Evolutionary conservation across 768 basidiomycete species (phyloP).

Genomic region (Polyporus arcularius): DNA sequence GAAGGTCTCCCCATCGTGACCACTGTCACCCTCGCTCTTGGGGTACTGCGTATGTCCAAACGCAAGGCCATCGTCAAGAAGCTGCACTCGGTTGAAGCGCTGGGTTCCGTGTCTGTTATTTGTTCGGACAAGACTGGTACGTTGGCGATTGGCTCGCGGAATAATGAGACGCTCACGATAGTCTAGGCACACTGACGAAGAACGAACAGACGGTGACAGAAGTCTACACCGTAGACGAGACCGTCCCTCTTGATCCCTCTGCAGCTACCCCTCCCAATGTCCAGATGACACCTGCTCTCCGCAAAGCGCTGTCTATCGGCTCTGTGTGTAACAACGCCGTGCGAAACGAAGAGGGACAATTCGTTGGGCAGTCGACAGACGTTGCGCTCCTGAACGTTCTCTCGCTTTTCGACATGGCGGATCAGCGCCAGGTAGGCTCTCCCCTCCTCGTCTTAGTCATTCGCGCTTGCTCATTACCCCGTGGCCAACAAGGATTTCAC

Average conservation of each 20-base stretch:
- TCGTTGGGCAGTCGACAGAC: slow-evolving; percentile 89
- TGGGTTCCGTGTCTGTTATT: slow-evolving; percentile 95
- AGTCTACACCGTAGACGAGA: slow-evolving; percentile 85
- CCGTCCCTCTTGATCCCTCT: slow-evolving; percentile 61
- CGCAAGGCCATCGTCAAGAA: slow-evolving; percentile 98
- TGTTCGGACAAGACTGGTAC: slow-evolving; percentile 96
- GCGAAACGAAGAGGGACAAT: slow-evolving; percentile 68
- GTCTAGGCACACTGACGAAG: slow-evolving; percentile 81
- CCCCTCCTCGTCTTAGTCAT: neutral
- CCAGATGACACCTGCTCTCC: slow-evolving; percentile 62
- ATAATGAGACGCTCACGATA: neutral
- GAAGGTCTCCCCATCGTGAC: slow-evolving; percentile 97
- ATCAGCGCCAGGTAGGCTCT: slow-evolving; percentile 66
- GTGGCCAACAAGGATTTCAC: slow-evolving; percentile 51
- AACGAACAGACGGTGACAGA: slow-evolving; percentile 96
- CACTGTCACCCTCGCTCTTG: slow-evolving; percentile 93
- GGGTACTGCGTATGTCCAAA: slow-evolving; percentile 91
- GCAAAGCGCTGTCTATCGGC: slow-evolving; percentile 79
- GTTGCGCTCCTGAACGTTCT: slow-evolving; percentile 87
- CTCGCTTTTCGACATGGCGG: slow-evolving; percentile 61
- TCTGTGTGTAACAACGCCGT: slow-evolving; percentile 87
- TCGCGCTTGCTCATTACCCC: neutral
- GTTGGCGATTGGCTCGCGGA: slow-evolving; percentile 15
- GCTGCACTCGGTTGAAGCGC: slow-evolving; percentile 89
- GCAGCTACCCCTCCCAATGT: slow-evolving; percentile 37